Percentiles rank a stretch among this genome's conserved stretches.
Conservation (phyloP, 768 basidiomycete species). For the Candolleomyces efflorescens region DNA sequence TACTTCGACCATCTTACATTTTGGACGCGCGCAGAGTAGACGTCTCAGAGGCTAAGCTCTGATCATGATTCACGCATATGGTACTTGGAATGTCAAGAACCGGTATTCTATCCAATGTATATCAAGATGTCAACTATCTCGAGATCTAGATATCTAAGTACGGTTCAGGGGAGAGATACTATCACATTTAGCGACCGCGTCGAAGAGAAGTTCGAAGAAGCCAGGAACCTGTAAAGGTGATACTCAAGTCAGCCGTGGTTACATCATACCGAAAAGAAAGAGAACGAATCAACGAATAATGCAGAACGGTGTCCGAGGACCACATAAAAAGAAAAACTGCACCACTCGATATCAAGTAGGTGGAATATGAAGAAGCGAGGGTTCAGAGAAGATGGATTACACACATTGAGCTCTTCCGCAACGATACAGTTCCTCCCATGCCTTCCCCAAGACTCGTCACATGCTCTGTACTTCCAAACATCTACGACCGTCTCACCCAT, state of each 20-base stretch:
- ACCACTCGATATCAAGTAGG: neutral
- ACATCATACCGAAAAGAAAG: too few species aligned
- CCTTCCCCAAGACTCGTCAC: slow-evolving; percentile 68
- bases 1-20: too few species aligned
- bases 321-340: too few species aligned
- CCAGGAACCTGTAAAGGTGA: neutral
- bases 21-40: too few species aligned
- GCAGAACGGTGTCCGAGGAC: too few species aligned
- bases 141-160: too few species aligned
- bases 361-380: neutral
- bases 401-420: slow-evolving; percentile 62
- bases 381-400: slow-evolving; percentile 19
- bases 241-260: too few species aligned
- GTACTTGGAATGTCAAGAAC: too few species aligned
- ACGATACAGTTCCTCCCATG: slow-evolving; percentile 76
- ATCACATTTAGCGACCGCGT: slow-evolving; percentile 1
- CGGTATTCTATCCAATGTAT: neutral
- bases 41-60: too few species aligned
- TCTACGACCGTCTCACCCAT: slow-evolving; percentile 81
- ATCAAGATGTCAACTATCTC: neutral
- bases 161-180: neutral
- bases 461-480: slow-evolving; percentile 56
- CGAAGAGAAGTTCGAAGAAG: slow-evolving; percentile 3
- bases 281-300: too few species aligned
- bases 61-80: too few species aligned